Conservation (phyloP, 1,139 yeast genomes). For the Diutina siamensis region DNA sequence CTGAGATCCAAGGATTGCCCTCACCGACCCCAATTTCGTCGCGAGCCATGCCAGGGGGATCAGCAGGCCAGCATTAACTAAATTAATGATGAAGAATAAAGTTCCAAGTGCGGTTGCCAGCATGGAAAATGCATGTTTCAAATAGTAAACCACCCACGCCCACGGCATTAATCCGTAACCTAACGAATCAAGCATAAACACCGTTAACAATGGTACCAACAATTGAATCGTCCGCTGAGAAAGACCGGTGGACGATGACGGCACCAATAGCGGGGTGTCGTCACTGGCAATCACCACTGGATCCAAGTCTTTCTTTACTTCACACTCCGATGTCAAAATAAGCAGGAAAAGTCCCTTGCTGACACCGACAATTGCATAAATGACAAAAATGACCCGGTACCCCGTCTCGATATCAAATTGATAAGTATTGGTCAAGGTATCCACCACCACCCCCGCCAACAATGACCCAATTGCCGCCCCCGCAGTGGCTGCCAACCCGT, state of each 20-base stretch:
- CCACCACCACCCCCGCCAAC: constrained; percentile 47
- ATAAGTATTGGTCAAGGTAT: constrained; percentile 22
- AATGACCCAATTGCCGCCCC: constrained; percentile 75
- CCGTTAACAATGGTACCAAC: constrained; percentile 30
- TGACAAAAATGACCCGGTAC: constrained; percentile 46
- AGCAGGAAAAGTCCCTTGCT: constrained; percentile 27
- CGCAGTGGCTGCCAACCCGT: constrained; percentile 53
- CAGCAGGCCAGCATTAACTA: constrained; percentile 50
- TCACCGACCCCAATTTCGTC: constrained; percentile 62
- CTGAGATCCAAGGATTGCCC: constrained; percentile 66
- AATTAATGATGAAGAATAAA: constrained; percentile 50
- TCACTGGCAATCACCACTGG: not conserved
- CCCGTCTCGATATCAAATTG: constrained; percentile 20
- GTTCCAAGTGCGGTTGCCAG: constrained; percentile 35
- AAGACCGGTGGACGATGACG: constrained; percentile 12
- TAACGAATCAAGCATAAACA: constrained; percentile 69
- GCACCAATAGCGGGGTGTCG: not conserved
- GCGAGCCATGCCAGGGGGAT: constrained; percentile 64
- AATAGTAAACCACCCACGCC: constrained; percentile 81
- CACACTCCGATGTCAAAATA: constrained; percentile 38
- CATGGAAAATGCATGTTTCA: constrained; percentile 30
- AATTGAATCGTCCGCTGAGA: constrained; percentile 22
- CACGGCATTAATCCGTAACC: constrained; percentile 84
- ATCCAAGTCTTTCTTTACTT: constrained; percentile 41
- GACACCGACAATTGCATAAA: constrained; percentile 47